Conservation (phyloP, 371 early-diverging fungal species). For the Haplosporangium sp. region DNA sequence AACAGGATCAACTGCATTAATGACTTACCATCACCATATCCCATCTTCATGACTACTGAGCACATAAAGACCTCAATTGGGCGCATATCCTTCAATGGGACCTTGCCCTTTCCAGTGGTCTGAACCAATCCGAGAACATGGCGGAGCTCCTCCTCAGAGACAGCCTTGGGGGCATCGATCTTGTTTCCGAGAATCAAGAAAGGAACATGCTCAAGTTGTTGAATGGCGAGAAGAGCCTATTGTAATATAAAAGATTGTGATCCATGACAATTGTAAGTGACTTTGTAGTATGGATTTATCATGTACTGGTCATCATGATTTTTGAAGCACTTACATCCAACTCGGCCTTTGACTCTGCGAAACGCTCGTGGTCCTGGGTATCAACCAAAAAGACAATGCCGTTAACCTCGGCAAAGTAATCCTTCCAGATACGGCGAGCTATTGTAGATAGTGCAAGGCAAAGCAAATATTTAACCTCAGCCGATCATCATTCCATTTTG, state of each 20-base stretch:
- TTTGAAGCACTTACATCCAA: slow-evolving; percentile 80
- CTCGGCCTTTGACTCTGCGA: slow-evolving; percentile 93
- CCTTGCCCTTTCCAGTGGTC: slow-evolving; percentile 98
- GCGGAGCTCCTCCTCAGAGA: slow-evolving; percentile 94
- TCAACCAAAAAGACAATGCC: slow-evolving; percentile 98
- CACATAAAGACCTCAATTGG: slow-evolving; percentile 99
- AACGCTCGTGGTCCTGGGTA: slow-evolving; percentile 86
- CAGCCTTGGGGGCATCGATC: slow-evolving; percentile 95
- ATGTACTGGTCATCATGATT: background rate
- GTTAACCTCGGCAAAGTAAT: slow-evolving; percentile 97
- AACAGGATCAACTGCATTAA: background rate
- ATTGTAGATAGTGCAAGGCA: background rate
- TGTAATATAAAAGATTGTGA: slow-evolving; percentile 7
- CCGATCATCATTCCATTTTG: background rate
- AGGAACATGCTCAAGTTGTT: slow-evolving; percentile 91
- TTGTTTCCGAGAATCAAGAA: slow-evolving; percentile 98
- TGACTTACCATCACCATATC: slow-evolving; percentile 93
- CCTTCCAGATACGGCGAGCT: slow-evolving; percentile 98
- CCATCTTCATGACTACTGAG: slow-evolving; percentile 96
- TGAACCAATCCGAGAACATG: slow-evolving; percentile 90
- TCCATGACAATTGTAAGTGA: no score
- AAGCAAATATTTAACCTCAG: background rate
- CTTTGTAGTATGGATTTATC: background rate
- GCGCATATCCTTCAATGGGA: slow-evolving; percentile 89
- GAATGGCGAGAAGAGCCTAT: slow-evolving; percentile 91